These are phyloP conservation scores for Calonectria montana DNA, from an alignment of 2,329 filamentous ascomycete genomes.

Conservation along the genomic window DNA sequence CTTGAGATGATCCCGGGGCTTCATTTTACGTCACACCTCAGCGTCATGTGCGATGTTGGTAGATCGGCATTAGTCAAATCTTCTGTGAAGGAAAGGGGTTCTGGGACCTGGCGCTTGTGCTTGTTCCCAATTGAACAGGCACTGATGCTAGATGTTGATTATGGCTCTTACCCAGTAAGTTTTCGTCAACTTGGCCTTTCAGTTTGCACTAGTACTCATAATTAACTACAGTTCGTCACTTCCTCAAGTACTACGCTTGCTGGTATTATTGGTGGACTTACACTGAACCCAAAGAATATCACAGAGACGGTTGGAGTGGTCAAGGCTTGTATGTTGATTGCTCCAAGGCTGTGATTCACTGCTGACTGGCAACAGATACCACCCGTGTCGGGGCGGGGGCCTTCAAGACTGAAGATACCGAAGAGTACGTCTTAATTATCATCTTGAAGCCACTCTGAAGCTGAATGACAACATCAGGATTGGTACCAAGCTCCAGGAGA, in stretches of 20 bases:
- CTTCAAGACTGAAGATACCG: slow-evolving; percentile 73
- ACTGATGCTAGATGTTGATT: slow-evolving; percentile 75
- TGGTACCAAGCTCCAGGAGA: slow-evolving; percentile 59
- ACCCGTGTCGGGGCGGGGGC: slow-evolving; percentile 71
- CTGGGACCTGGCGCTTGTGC: slow-evolving; percentile 30
- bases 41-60: slow-evolving; percentile 18
- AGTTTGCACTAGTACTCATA: slow-evolving; percentile 24
- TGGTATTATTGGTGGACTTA: slow-evolving; percentile 72
- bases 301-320: slow-evolving; percentile 73
- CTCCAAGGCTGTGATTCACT: slow-evolving; percentile 29
- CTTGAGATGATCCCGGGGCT: slow-evolving; percentile 20
- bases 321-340: slow-evolving; percentile 66
- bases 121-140: slow-evolving; percentile 43
- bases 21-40: slow-evolving; percentile 24
- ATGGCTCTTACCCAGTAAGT: slow-evolving; percentile 52
- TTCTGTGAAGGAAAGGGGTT: slow-evolving; percentile 30
- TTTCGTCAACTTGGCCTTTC: slow-evolving; percentile 23
- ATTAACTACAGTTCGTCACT: slow-evolving; percentile 56
- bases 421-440: slow-evolving; percentile 45
- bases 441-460: slow-evolving; percentile 30
- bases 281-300: slow-evolving; percentile 70
- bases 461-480: slow-evolving; percentile 41
- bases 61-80: slow-evolving; percentile 26
- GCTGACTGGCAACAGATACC: slow-evolving; percentile 59
- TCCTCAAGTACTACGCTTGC: slow-evolving; percentile 64